phyloP scores from a whole-genome alignment of 2,329 filamentous ascomycete genomes.

The Aschersonia sp. region DNA sequence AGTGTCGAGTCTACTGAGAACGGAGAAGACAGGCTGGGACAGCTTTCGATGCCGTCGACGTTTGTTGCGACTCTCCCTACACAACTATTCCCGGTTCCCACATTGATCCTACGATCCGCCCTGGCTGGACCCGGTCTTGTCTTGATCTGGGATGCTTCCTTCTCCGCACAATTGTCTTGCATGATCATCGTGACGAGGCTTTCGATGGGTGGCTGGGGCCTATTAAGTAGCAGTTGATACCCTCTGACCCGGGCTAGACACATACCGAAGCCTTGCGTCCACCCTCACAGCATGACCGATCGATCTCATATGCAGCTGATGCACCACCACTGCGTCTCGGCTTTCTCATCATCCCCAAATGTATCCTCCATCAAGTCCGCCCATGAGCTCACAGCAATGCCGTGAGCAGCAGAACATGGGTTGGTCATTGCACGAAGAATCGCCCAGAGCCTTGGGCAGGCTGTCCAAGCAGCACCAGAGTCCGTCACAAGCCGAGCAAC shows the following conservation, averaged over 20 bases:
- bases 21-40: not conserved
- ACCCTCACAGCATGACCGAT: not conserved
- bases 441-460: not conserved
- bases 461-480: slow-evolving; percentile 1
- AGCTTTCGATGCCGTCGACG: not conserved
- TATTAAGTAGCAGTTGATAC: not conserved
- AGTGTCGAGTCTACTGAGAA: not conserved
- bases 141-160: not conserved
- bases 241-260: not conserved
- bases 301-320: not conserved
- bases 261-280: not conserved
- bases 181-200: not conserved
- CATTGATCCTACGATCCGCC: not conserved
- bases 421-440: not conserved
- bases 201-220: not conserved
- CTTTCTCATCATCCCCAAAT: not conserved
- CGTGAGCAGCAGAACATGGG: not conserved
- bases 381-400: not conserved
- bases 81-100: not conserved
- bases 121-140: slow-evolving; percentile 1
- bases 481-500: not conserved
- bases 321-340: not conserved
- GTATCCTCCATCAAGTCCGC: not conserved
- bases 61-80: not conserved
- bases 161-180: not conserved